Evolutionary conservation across 2,329 filamentous ascomycete genomes (phyloP).

Genomic region (Ophiobolus disseminans): DNA sequence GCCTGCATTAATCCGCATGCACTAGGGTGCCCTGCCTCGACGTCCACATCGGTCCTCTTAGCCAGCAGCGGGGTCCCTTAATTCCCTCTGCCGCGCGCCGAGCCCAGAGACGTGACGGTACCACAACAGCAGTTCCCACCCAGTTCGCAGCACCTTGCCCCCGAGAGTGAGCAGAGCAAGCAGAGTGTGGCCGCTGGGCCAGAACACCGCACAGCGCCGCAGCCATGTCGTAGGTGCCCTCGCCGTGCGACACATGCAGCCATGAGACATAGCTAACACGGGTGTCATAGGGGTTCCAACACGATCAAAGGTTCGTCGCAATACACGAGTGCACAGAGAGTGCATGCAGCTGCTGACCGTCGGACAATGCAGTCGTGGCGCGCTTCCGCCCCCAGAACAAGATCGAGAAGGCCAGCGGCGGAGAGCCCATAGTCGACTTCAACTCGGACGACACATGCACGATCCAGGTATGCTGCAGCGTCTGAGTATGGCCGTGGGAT

Average conservation of each 20-base stretch:
- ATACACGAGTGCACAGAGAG: neutral
- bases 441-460: slow-evolving; percentile 86
- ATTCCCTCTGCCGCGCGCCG: slow-evolving; percentile 42
- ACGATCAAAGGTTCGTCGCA: slow-evolving; percentile 54
- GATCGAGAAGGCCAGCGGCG: slow-evolving; percentile 86
- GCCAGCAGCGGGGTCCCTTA: slow-evolving; percentile 40
- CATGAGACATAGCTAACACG: slow-evolving; percentile 50
- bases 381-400: slow-evolving; percentile 98
- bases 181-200: slow-evolving; percentile 47
- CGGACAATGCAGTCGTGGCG: slow-evolving; percentile 75
- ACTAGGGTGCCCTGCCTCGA: neutral
- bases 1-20: slow-evolving; percentile 6
- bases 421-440: slow-evolving; percentile 90
- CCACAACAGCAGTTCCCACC: slow-evolving; percentile 36
- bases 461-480: slow-evolving; percentile 70
- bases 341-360: slow-evolving; percentile 32
- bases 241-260: slow-evolving; percentile 9
- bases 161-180: slow-evolving; percentile 27
- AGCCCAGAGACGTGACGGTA: slow-evolving; percentile 37
- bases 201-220: slow-evolving; percentile 35
- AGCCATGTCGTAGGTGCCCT: slow-evolving; percentile 49
- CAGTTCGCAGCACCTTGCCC: slow-evolving; percentile 32
- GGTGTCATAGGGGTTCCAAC: slow-evolving; percentile 50
- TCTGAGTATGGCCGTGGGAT: neutral
- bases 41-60: slow-evolving; percentile 17